Conservation (phyloP, 2,329 filamentous ascomycete genomes). For the Fusarium euwallaceae region DNA sequence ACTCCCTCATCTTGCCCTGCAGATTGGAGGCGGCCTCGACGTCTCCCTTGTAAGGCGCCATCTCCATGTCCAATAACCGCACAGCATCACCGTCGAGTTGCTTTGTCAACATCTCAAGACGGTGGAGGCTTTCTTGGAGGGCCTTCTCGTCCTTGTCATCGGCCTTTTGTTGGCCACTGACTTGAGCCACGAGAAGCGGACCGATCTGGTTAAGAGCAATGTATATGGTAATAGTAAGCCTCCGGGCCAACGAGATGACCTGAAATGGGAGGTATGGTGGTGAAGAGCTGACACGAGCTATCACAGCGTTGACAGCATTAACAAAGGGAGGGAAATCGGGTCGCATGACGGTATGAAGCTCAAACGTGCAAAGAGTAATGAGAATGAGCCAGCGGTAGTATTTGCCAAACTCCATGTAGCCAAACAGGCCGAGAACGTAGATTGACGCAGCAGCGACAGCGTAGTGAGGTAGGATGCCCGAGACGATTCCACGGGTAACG, state of each 20-base stretch:
- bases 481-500: slow-evolving; percentile 73
- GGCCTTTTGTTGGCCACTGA: slow-evolving; percentile 42
- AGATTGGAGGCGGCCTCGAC: slow-evolving; percentile 69
- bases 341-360: slow-evolving; percentile 68
- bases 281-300: slow-evolving; percentile 57
- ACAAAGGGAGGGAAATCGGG: slow-evolving; percentile 64
- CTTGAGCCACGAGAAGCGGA: slow-evolving; percentile 67
- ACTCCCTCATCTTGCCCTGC: slow-evolving; percentile 82
- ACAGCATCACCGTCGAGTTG: slow-evolving; percentile 77
- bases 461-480: slow-evolving; percentile 72
- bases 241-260: slow-evolving; percentile 79
- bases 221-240: slow-evolving; percentile 81
- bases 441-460: slow-evolving; percentile 67
- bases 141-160: slow-evolving; percentile 61
- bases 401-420: slow-evolving; percentile 76
- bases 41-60: slow-evolving; percentile 85
- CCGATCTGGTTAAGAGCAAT: slow-evolving; percentile 87
- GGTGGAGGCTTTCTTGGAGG: slow-evolving; percentile 73
- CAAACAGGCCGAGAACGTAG: slow-evolving; percentile 72
- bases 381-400: slow-evolving; percentile 76
- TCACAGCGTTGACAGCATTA: slow-evolving; percentile 60
- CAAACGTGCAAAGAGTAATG: slow-evolving; percentile 65
- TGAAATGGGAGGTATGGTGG: slow-evolving; percentile 87
- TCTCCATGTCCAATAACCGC: slow-evolving; percentile 80
- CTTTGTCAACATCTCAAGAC: slow-evolving; percentile 71